Evolutionary conservation across 2,329 filamentous ascomycete genomes (phyloP).

Genomic region (Leptographium wingfieldii): DNA sequence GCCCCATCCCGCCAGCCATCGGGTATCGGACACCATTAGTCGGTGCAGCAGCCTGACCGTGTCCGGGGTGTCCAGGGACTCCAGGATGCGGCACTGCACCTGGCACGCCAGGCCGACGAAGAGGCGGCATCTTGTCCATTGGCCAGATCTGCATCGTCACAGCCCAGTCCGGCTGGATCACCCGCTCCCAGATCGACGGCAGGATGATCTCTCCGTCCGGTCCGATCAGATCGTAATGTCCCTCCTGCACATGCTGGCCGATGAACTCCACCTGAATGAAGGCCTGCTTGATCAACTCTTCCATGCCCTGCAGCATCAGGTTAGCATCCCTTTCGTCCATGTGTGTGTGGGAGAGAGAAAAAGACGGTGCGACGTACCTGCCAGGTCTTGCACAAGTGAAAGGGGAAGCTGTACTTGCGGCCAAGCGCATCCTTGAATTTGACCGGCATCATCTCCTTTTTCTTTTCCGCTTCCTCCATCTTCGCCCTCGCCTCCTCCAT

Average conservation of each 20-base stretch:
- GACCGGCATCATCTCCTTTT: slow-evolving; percentile 59
- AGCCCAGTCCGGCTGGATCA: slow-evolving; percentile 65
- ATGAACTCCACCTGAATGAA: slow-evolving; percentile 69
- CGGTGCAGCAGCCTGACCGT: neutral
- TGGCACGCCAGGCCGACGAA: slow-evolving; percentile 2
- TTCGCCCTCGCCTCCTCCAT: slow-evolving; percentile 36
- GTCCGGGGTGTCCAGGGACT: neutral
- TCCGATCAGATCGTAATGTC: slow-evolving; percentile 69
- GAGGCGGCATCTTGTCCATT: slow-evolving; percentile 29
- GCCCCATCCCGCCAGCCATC: slow-evolving; percentile 1
- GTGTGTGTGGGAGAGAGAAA: neutral
- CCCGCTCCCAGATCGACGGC: slow-evolving; percentile 68
- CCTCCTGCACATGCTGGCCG: slow-evolving; percentile 61
- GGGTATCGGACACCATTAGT: neutral
- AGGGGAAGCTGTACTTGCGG: slow-evolving; percentile 86
- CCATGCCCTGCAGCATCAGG: slow-evolving; percentile 45
- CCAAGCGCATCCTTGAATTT: slow-evolving; percentile 87
- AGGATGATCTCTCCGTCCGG: slow-evolving; percentile 75
- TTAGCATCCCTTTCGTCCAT: neutral
- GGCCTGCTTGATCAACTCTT: slow-evolving; percentile 73
- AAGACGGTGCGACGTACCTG: slow-evolving; percentile 41
- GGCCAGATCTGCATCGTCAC: slow-evolving; percentile 49
- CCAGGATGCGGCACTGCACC: neutral
- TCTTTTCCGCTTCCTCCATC: slow-evolving; percentile 31
- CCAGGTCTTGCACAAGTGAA: slow-evolving; percentile 74